Base-by-base conservation (phyloP, 1,284 basidiomycete species). In the Apiotrichum montevideense region DNA sequence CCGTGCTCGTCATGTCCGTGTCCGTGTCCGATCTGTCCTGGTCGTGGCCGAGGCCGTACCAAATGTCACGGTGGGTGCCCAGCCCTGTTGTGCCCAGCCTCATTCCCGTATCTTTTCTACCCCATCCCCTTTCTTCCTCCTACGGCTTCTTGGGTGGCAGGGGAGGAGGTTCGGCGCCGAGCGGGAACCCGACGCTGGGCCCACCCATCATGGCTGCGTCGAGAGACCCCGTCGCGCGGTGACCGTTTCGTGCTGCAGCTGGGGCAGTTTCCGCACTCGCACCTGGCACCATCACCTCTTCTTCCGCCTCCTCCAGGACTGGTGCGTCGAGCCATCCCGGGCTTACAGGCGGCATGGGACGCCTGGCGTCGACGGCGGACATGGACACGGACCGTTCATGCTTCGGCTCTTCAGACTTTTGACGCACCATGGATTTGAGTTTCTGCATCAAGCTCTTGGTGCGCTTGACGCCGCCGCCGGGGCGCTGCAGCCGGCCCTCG, bases 401-500 rank as follows among this genome's bases (percentile, higher is more conserved):
- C 15, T 32, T 46, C 15, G 49, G 40, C 42, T 39, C 37, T 21
- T 58, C 56, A 2, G 54, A 46, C 29, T 55, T 54, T 46, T 54
- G 64, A 74, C 75, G 68, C 67, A 78, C 76, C 77, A 78, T 77
- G 54, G 70, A 70, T 66, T 73, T 74, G 59, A 78, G 65, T 57
- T 73, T 76, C 65, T 78, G 76, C 72, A 78, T 77, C 68, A 78
- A 66, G 60, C 74, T 76, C 61, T 76, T 76, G 21, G 69, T 77
- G 29, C 77, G 67, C 66, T 77, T 77, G 63, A 77, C 69, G 13
- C 74, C 37, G 37, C 37, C 37, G 7, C 37, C 73, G 8, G 60
- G 69, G 42, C 57, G 46, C 9, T 11, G 14, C n/a, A 43, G 8
- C 39, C 33, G 8, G 34, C 13, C 21, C 6, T 54, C 55, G 11